Evolutionary conservation across 306 rosid genomes (phyloP), one percentile per base, ranked within the genome.

Genomic region (Ceratonia siliqua): DNA sequence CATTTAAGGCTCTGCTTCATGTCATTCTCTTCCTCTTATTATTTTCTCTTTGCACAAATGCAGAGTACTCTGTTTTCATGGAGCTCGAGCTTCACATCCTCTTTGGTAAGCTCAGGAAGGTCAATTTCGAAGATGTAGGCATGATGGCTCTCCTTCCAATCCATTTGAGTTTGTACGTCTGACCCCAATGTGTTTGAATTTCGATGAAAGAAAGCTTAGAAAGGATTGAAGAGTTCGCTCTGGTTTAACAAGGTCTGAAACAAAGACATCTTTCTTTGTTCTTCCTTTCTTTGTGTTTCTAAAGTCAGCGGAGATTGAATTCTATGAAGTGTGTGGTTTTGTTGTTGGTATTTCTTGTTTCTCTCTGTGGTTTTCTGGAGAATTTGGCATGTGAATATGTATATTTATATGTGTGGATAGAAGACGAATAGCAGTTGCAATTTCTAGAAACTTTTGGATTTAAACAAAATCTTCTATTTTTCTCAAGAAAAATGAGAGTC

Each of bases 31-130:
- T 78, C 63, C 35, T 69, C 57, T 24, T 63, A 57, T 8, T 21
- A 72, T 35, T 70, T 82, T 42, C 85, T 86, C 82, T 82, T 84
- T 39, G 85, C 89, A 38, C 27, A 83, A 2, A 89, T 73, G 27
- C 71, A 83, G 67, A 89, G 71, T 17, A 82, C 75, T 21, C 82
- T 83, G 58, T 55, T 73, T 74, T 77, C 81, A 3, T 67, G 88
- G 32, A 83, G 41, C 68, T 85, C 84, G 2, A 89, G 88, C 78
- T 83, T 83, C 71, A 87, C 91, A 12, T 87, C 85, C 75, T 87
- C 89, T 38, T 76, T 87, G 49, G 82, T 58, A 8, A 87, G 30
- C 6, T 91, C 91, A 0, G 91, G 91, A 79, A 83, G 89, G 73
- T 87, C 89, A 28, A 89, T 55, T 53, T 85, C 80, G 25, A 84